Conservation (phyloP, 2,329 filamentous ascomycete species). For the Basipetospora sp. region DNA sequence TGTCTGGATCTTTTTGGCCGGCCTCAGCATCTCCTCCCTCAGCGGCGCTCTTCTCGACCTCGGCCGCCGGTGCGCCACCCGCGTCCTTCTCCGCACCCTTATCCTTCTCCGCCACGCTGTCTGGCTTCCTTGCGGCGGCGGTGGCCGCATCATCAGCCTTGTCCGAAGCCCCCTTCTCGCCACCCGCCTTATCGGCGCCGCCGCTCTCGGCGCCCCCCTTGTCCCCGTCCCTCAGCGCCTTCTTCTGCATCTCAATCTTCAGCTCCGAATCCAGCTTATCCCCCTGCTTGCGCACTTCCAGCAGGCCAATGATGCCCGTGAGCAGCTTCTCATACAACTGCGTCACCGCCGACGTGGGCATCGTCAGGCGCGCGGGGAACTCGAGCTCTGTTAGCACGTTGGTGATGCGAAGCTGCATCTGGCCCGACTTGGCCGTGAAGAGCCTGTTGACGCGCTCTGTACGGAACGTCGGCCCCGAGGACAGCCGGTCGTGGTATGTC, state of each 20-base stretch:
- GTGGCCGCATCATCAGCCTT: conserved; percentile 10
- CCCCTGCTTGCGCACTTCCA: conserved; percentile 58
- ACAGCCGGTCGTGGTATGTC: conserved; percentile 68
- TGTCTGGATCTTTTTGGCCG: background rate
- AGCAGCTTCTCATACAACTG: conserved; percentile 58
- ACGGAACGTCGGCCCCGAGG: conserved; percentile 77
- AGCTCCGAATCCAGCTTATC: conserved; percentile 67
- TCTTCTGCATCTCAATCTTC: conserved; percentile 42
- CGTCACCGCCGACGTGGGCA: conserved; percentile 60
- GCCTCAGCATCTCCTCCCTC: conserved; percentile 9
- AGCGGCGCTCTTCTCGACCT: conserved; percentile 5
- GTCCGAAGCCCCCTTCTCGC: background rate
- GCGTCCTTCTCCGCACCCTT: conserved; percentile 3
- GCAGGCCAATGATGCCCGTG: conserved; percentile 48
- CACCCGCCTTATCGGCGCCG: conserved; percentile 5
- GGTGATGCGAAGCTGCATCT: conserved; percentile 61
- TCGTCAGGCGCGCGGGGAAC: conserved; percentile 52
- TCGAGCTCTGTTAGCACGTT: conserved; percentile 59
- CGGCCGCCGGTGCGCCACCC: conserved; percentile 2
- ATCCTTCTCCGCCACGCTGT: conserved; percentile 6
- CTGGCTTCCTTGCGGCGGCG: conserved; percentile 3
- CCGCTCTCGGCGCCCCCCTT: conserved; percentile 1
- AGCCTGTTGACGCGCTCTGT: conserved; percentile 69
- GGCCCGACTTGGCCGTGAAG: conserved; percentile 59
- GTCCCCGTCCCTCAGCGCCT: conserved; percentile 27